A percentile compares a stretch with the other conserved stretches of the same genome.
Evolutionary conservation across 2,329 filamentous ascomycete genomes (phyloP).

Genomic region (Neofusicoccum kwambonambiense): DNA sequence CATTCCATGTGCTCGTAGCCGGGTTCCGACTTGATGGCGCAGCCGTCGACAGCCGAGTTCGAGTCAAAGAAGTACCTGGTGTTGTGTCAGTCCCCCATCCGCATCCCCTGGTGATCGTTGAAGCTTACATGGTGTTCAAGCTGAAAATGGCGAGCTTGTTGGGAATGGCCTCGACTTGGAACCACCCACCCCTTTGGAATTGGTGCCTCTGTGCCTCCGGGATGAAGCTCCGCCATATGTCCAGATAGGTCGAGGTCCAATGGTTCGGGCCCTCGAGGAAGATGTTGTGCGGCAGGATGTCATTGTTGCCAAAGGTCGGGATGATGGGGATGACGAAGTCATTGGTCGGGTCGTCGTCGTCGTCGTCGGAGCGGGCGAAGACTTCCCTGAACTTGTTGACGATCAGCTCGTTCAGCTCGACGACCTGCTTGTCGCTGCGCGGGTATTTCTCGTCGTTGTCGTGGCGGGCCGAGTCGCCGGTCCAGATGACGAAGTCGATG

Average conservation of each 20-base stretch:
- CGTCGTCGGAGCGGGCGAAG: slow-evolving; percentile 59
- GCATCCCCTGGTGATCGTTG: neutral
- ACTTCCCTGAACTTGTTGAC: slow-evolving; percentile 73
- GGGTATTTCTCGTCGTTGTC: slow-evolving; percentile 82
- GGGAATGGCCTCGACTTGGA: slow-evolving; percentile 87
- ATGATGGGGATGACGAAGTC: slow-evolving; percentile 75
- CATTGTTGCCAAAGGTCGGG: slow-evolving; percentile 94
- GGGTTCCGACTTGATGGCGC: slow-evolving; percentile 72
- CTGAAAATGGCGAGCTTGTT: slow-evolving; percentile 84
- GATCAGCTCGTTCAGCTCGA: slow-evolving; percentile 72
- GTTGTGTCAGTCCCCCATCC: neutral
- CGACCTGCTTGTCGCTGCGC: slow-evolving; percentile 72
- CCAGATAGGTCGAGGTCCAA: slow-evolving; percentile 74
- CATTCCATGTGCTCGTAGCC: slow-evolving; percentile 96
- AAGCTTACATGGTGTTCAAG: slow-evolving; percentile 73
- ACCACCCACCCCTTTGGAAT: slow-evolving; percentile 93
- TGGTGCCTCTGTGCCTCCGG: slow-evolving; percentile 88
- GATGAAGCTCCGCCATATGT: slow-evolving; percentile 83
- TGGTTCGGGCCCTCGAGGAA: slow-evolving; percentile 80
- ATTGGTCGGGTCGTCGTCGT: slow-evolving; percentile 50
- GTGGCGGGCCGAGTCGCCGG: slow-evolving; percentile 84
- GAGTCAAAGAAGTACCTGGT: slow-evolving; percentile 80
- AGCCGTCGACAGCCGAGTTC: slow-evolving; percentile 92
- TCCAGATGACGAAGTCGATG: slow-evolving; percentile 91
- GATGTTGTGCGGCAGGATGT: slow-evolving; percentile 96